Evolutionary conservation across 2,329 filamentous ascomycete species (phyloP).

Genomic region (Xylariaceae sp.): DNA sequence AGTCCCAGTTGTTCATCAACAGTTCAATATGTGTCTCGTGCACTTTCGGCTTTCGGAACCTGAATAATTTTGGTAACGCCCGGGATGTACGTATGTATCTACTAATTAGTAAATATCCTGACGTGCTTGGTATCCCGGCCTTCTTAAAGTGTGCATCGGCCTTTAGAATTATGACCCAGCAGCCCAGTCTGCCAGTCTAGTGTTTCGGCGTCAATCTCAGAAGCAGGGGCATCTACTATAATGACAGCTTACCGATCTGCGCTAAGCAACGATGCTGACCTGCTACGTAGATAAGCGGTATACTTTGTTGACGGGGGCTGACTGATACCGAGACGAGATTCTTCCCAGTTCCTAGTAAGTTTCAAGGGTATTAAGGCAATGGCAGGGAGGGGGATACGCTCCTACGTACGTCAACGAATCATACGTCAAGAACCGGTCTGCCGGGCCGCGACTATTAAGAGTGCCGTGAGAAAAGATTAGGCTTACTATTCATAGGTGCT

Average conservation of each 20-base stretch:
- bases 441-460: slow-evolving; percentile 2
- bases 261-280: slow-evolving; percentile 11
- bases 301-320: slow-evolving; percentile 38
- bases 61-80: slow-evolving; percentile 15
- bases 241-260: background rate
- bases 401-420: slow-evolving; percentile 7
- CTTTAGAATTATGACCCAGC: background rate
- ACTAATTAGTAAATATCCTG: background rate
- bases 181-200: background rate
- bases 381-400: slow-evolving; percentile 16
- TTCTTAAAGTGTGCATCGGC: background rate
- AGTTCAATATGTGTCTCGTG: slow-evolving; percentile 28
- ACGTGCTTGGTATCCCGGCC: background rate
- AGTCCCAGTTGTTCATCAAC: slow-evolving; percentile 26
- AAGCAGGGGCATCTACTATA: background rate
- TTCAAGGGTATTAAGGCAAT: slow-evolving; percentile 47
- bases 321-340: slow-evolving; percentile 55
- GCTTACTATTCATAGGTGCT: background rate
- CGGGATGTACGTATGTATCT: background rate
- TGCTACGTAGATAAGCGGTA: slow-evolving; percentile 22
- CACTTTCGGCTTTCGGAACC: slow-evolving; percentile 22
- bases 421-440: slow-evolving; percentile 20
- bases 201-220: background rate
- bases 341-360: slow-evolving; percentile 53
- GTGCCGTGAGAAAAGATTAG: background rate